Evolutionary conservation across 805 yeast genomes (phyloP), one percentile per base, ranked within the genome.

Genomic region (Saccharomyces paradoxus): DNA sequence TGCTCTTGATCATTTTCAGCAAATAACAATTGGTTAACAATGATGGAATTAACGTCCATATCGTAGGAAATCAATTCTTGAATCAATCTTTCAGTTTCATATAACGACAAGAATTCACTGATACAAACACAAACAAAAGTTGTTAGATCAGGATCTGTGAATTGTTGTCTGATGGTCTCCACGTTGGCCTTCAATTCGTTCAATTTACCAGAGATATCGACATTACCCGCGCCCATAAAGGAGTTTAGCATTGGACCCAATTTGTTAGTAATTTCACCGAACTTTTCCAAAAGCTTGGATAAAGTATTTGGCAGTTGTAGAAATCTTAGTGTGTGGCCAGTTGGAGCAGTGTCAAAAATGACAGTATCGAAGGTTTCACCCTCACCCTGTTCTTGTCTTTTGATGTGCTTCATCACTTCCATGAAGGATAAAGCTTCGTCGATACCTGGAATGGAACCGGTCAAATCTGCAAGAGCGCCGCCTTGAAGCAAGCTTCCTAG

Each of bases 301-400:
- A 94, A 76, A 3, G 97, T 91, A 29, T 95, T 81, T 41, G 99
- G 99, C 65, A 94, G 81, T 72, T 91, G 97, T 70, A 94, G 78
- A 71, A 94, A 94, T 66, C 99, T 82, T 63, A 94, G 77, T 2
- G 99, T 94, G 73, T 94, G 99, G 41, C 99, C 99, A 0, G 99
- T 94, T 63, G 99, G 99, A 0, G 99, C 99, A n/a, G 99, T 94
- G 71, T 94, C 99, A 66, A 94, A 94, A 61, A 94, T 89, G 60
- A 94, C 91, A 8, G 96, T 89, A 62, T 87, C 89, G 69, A 87
- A 94, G 49, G 77, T 77, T 29, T 71, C 73, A 29, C 70, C 67
- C 22, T 67, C 66, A 21, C 73, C 73, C 27, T 62, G 62, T 58
- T 77, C 76, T 73, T 87, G 94, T 60, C 81, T 83, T 73, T 90